phyloP scores from a whole-genome alignment of 2,329 filamentous ascomycete species.

The Aspergillus terreus region DNA sequence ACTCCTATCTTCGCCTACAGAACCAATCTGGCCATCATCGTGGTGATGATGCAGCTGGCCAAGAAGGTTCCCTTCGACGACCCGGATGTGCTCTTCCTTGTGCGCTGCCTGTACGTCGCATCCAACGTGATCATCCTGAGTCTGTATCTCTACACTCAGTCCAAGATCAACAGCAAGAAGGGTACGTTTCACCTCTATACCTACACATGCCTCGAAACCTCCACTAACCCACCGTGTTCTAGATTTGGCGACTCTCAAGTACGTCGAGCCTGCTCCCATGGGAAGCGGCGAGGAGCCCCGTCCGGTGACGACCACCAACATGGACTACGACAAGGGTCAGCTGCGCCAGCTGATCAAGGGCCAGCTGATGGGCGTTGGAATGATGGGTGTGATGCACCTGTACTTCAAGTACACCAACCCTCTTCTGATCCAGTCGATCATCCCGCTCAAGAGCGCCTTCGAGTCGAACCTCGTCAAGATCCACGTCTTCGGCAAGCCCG shows the following conservation, averaged over 20 bases:
- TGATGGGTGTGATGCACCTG: slow-evolving; percentile 98
- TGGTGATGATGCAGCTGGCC: slow-evolving; percentile 96
- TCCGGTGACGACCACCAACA: slow-evolving; percentile 91
- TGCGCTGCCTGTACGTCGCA: slow-evolving; percentile 62
- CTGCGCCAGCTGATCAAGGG: slow-evolving; percentile 80
- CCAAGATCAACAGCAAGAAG: slow-evolving; percentile 92
- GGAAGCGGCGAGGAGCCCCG: slow-evolving; percentile 92
- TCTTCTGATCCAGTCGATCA: slow-evolving; percentile 96
- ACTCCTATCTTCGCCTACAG: slow-evolving; percentile 45
- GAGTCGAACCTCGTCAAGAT: slow-evolving; percentile 97
- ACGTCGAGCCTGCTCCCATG: slow-evolving; percentile 92
- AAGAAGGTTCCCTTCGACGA: slow-evolving; percentile 96
- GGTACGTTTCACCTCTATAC: slow-evolving; percentile 56
- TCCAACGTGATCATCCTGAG: slow-evolving; percentile 79
- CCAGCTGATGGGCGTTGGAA: slow-evolving; percentile 92
- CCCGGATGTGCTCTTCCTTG: slow-evolving; percentile 63
- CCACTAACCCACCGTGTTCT: slow-evolving; percentile 1
- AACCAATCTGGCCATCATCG: slow-evolving; percentile 89
- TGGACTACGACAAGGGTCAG: slow-evolving; percentile 89
- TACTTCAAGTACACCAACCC: slow-evolving; percentile 99
- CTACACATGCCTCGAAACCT: neutral
- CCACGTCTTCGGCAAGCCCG: slow-evolving; percentile 81
- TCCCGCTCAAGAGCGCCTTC: slow-evolving; percentile 91
- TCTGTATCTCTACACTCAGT: slow-evolving; percentile 81
- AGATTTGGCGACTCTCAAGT: slow-evolving; percentile 98